Conservation (phyloP, 139 green algal genomes). For the Diplosphaera chodatii region DNA sequence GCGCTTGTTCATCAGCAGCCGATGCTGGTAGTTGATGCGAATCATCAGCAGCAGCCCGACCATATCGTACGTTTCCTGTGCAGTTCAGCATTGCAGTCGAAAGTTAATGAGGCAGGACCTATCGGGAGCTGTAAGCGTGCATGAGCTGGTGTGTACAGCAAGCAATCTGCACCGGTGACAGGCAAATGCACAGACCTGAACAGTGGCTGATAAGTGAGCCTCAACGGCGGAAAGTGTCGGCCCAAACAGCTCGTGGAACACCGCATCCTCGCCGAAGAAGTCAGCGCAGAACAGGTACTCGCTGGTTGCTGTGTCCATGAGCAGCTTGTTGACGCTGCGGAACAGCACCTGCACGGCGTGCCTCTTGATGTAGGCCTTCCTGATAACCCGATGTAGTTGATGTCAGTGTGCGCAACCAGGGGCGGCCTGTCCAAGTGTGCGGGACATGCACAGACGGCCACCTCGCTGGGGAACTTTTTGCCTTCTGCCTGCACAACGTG, state of each 20-base stretch:
- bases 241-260: conserved; percentile 70
- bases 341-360: conserved; percentile 84
- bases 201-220: conserved; percentile 38
- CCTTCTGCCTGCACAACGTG: conserved; percentile 73
- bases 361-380: too few species aligned
- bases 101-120: too few species aligned
- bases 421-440: too few species aligned
- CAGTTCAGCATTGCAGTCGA: not conserved
- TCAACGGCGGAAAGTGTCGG: conserved; percentile 73
- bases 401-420: too few species aligned
- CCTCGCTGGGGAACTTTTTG: conserved; percentile 75
- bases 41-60: conserved; percentile 93
- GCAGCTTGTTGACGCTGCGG: conserved; percentile 84
- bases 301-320: conserved; percentile 87
- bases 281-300: conserved; percentile 93
- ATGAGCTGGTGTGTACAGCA: too few species aligned
- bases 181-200: too few species aligned
- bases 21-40: conserved; percentile 82
- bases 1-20: conserved; percentile 64
- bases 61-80: conserved; percentile 33
- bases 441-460: conserved; percentile 18
- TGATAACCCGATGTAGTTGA: too few species aligned
- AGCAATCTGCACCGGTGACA: too few species aligned
- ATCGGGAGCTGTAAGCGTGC: too few species aligned
- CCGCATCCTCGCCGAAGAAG: conserved; percentile 81